Evolutionary conservation across 352 stramenopile genomes (phyloP).

Genomic region (Blastocystis sp.): DNA sequence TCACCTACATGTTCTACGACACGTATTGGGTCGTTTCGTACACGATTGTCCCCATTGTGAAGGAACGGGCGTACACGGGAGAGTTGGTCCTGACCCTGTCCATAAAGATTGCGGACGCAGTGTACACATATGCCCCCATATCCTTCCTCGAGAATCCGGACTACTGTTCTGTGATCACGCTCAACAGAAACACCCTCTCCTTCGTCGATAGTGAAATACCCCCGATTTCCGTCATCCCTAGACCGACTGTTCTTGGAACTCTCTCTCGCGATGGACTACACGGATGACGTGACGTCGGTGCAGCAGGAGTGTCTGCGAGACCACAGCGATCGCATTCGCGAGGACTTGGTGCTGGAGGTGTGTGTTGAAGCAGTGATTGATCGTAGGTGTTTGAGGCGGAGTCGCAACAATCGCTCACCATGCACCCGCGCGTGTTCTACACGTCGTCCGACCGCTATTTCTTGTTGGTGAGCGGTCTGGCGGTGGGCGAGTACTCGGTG

Average conservation of each 20-base stretch:
- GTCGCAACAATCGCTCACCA: not conserved
- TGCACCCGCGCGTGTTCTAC: not conserved
- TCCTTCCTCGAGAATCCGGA: constrained; percentile 23
- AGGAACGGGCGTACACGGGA: not conserved
- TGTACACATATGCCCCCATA: not conserved
- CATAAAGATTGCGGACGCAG: not conserved
- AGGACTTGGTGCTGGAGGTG: no score
- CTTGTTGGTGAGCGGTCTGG: not conserved
- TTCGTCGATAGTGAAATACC: constrained; percentile 33
- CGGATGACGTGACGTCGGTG: no score
- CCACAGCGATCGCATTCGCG: no score
- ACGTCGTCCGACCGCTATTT: not conserved
- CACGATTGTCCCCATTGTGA: constrained; percentile 6
- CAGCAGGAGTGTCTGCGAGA: no score
- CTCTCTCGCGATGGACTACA: no score
- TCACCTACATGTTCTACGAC: no score
- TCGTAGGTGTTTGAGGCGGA: no score
- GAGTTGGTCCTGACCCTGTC: not conserved
- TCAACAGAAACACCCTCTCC: not conserved
- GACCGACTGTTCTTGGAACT: not conserved
- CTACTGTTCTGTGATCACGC: not conserved
- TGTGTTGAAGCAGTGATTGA: no score
- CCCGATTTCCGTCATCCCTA: not conserved
- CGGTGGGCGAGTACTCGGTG: not conserved
- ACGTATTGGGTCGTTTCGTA: not conserved